phyloP scores from a whole-genome alignment of 306 rosid genomes.

The Malus domestica region DNA sequence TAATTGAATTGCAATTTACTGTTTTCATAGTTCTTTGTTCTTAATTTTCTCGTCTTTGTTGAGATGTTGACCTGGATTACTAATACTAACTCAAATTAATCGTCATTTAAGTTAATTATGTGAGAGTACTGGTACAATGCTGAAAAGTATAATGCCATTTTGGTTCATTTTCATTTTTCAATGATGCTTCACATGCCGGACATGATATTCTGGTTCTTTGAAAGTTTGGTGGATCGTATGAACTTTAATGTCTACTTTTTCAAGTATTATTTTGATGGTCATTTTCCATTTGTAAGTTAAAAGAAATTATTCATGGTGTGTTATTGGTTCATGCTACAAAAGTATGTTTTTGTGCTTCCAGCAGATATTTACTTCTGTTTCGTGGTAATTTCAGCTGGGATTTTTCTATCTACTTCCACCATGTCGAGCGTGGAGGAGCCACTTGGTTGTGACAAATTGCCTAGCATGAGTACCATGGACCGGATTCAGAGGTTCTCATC shows the following conservation, averaged over 20 bases:
- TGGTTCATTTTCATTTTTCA: not conserved
- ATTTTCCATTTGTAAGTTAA: not conserved
- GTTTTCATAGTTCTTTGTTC: not conserved
- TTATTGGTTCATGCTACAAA: conserved; percentile 1
- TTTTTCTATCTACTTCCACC: conserved; percentile 21
- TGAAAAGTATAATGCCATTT: not conserved
- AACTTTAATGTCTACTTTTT: not conserved
- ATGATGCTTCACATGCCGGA: not conserved
- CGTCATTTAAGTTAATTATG: not conserved
- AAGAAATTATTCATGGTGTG: not conserved
- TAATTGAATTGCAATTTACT: not conserved
- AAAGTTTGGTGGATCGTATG: not conserved
- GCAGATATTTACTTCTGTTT: conserved; percentile 15
- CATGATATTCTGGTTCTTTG: not conserved
- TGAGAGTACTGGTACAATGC: not conserved
- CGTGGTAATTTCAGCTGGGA: conserved; percentile 20
- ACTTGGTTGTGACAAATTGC: conserved; percentile 81
- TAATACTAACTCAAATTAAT: not conserved
- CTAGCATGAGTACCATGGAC: conserved; percentile 73
- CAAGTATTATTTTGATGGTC: not conserved
- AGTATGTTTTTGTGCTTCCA: not conserved
- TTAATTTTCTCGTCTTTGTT: not conserved
- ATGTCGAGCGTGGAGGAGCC: conserved; percentile 97
- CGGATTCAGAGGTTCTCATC: conserved; percentile 71
- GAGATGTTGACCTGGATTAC: not conserved